Conservation (phyloP, 176 grass and related monocot genomes). For the Oryza longistaminata region DNA sequence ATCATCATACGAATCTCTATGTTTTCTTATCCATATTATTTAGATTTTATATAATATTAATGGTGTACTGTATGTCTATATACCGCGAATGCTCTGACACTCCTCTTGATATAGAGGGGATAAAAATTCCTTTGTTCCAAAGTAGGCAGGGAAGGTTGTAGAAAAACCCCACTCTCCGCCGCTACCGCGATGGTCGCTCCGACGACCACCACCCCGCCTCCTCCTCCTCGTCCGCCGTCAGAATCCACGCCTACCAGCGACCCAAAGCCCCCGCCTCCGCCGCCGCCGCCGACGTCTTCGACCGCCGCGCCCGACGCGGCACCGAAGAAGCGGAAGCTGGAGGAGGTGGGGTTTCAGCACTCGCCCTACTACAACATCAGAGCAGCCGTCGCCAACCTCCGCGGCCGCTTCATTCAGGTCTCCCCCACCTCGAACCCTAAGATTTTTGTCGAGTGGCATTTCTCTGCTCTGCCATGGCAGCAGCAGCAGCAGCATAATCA, state of each 20-base stretch:
- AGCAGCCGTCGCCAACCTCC: slow-evolving; percentile 40
- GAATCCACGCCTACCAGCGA: not conserved
- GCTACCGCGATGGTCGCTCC: slow-evolving; percentile 10
- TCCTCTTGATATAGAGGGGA: no score
- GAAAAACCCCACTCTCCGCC: not conserved
- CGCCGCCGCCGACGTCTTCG: not conserved
- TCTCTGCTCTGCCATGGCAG: not conserved
- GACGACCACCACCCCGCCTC: not conserved
- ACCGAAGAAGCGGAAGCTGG: slow-evolving; percentile 32
- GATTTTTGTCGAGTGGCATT: not conserved
- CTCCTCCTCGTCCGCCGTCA: not conserved
- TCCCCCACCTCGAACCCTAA: slow-evolving; percentile 37
- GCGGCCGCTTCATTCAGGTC: slow-evolving; percentile 49
- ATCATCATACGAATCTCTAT: no score
- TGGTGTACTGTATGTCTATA: no score
- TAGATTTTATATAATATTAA: no score
- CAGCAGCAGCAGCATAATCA: not conserved
- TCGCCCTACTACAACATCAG: slow-evolving; percentile 53
- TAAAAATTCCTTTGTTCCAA: not conserved
- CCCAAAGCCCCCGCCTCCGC: not conserved
- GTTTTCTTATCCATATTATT: no score
- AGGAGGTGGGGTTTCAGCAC: slow-evolving; percentile 44
- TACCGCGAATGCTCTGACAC: no score
- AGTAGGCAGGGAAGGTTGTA: no score
- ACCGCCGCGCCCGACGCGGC: not conserved